Percentiles rank a stretch among this genome's conserved stretches.
Conservation (phyloP, 768 basidiomycete genomes). For the Brasilioporus rufonigricans region DNA sequence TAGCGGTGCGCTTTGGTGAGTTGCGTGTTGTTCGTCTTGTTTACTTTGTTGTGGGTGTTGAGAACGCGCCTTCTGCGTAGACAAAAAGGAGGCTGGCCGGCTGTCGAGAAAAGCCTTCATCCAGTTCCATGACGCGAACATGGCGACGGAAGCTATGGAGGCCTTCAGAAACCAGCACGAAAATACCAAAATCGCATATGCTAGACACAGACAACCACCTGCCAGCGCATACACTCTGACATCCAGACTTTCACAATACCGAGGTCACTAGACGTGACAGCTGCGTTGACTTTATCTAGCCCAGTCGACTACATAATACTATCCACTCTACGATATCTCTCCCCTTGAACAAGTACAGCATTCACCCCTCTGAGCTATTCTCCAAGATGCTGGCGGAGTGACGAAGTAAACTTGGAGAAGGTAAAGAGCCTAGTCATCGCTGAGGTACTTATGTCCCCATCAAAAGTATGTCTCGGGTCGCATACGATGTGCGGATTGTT, state of each 20-base stretch:
- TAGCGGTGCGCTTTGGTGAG: constrained; percentile 32
- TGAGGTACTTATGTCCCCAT: too few relatives aligned
- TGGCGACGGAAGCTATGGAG: constrained; percentile 48
- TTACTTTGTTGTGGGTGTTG: background rate
- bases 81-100: constrained; percentile 30
- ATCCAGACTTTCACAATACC: constrained; percentile 20
- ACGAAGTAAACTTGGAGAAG: background rate
- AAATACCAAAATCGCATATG: constrained; percentile 13
- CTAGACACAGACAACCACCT: constrained; percentile 13
- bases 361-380: background rate
- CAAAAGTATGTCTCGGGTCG: too few relatives aligned
- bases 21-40: background rate
- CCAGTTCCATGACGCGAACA: constrained; percentile 46
- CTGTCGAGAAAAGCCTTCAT: constrained; percentile 46
- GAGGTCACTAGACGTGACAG: background rate
- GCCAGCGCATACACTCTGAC: constrained; percentile 5
- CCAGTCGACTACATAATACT: background rate
- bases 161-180: constrained; percentile 30
- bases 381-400: background rate
- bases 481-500: too few relatives aligned
- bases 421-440: too few relatives aligned
- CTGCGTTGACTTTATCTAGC: background rate
- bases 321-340: background rate
- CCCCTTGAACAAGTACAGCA: background rate
- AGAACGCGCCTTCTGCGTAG: constrained; percentile 28